A percentile compares a stretch with the other conserved stretches of the same genome.
These are phyloP conservation scores for Nakazawaea ishiwadae DNA, from an alignment of 805 yeast genomes.

Conservation along the genomic window DNA sequence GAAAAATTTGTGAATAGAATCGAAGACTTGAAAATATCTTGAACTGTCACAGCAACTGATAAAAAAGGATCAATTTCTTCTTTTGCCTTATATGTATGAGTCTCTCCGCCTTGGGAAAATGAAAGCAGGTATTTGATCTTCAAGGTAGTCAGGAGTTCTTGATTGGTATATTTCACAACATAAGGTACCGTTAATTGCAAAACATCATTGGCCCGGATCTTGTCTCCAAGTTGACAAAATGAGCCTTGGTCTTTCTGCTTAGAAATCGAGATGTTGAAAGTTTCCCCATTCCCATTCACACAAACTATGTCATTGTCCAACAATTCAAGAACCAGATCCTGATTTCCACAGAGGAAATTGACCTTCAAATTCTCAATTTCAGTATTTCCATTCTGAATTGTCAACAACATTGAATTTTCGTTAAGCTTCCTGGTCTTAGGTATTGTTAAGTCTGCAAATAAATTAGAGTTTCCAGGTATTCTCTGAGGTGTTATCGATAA, in stretches of 20 bases:
- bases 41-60: slow-evolving; percentile 70
- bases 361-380: background rate
- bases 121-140: slow-evolving; percentile 18
- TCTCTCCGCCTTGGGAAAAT: slow-evolving; percentile 18
- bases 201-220: background rate
- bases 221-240: slow-evolving; percentile 16
- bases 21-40: slow-evolving; percentile 62
- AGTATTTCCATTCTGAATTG: slow-evolving; percentile 1
- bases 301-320: background rate
- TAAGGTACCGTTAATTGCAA: slow-evolving; percentile 13
- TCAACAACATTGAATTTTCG: slow-evolving; percentile 1
- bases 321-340: background rate
- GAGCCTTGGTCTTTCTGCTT: background rate
- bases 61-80: slow-evolving; percentile 46
- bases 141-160: slow-evolving; percentile 16
- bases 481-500: background rate
- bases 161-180: background rate
- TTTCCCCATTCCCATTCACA: background rate
- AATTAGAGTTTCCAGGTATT: background rate
- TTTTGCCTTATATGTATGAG: slow-evolving; percentile 16
- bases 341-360: background rate
- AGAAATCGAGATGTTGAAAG: background rate
- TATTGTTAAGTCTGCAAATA: background rate
- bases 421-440: slow-evolving; percentile 1
- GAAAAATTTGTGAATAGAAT: slow-evolving; percentile 63